These are phyloP conservation scores for Naumovozyma dairenensis DNA, from an alignment of 805 yeast genomes.

Conservation along the genomic window DNA sequence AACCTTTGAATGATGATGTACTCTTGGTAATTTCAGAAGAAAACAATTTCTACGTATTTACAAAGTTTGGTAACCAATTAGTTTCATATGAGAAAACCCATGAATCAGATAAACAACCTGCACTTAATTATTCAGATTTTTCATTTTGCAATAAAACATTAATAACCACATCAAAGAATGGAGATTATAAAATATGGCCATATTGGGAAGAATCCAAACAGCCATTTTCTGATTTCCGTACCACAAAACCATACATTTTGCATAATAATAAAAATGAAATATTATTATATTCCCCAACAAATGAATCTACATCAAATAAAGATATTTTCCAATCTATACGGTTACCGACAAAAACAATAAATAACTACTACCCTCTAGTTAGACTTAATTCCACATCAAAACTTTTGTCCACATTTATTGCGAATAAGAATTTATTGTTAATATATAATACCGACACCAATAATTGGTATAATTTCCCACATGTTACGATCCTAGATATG, in stretches of 20 bases:
- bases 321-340: conserved; percentile 18
- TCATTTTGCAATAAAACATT: conserved; percentile 11
- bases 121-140: conserved; percentile 14
- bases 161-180: conserved; percentile 13
- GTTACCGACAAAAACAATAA: conserved; percentile 26
- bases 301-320: conserved; percentile 13
- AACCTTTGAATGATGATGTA: conserved; percentile 11
- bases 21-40: conserved; percentile 16
- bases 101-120: conserved; percentile 8
- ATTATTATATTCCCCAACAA: conserved; percentile 20
- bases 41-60: conserved; percentile 16
- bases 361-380: conserved; percentile 19
- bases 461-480: conserved; percentile 22
- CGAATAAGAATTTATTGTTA: conserved; percentile 26
- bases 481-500: conserved; percentile 18
- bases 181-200: conserved; percentile 20
- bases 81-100: conserved; percentile 12
- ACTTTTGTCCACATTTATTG: conserved; percentile 20
- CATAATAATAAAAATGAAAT: conserved; percentile 22
- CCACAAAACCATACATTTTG: conserved; percentile 15
- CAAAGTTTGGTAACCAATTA: conserved; percentile 22
- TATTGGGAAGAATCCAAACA: conserved; percentile 21
- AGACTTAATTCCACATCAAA: conserved; percentile 19
- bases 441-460: conserved; percentile 22
- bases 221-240: conserved; percentile 16